Base-by-base conservation (phyloP, 208 protist species). In the Borovskyia barvae region DNA sequence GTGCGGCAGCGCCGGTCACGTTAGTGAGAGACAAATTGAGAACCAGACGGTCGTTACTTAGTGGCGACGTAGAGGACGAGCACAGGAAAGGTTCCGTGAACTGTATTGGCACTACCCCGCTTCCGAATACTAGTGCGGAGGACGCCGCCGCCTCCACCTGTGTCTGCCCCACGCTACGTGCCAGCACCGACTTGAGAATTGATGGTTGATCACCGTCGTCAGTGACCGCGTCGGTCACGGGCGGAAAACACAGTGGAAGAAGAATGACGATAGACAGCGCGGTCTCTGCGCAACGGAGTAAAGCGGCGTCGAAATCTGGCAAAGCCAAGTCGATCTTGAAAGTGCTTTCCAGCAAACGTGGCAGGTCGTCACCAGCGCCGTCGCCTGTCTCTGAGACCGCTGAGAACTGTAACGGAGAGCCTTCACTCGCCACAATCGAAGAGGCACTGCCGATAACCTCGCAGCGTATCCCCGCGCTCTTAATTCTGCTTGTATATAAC, bases 21-120 rank as follows among this genome's bases (percentile, higher is more conserved):
- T 93, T 93, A 15, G 61, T 75, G 19, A 90, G 61, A n/a, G 66
- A 81, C 22, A 90, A 36, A 48, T 73, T 87, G 40, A 88, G 57
- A 49, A 88, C 46, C 15, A 88, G 69, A 26, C 73, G 77, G 54
- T 79, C 72, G 60, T 65, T 72, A 33, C 77, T 72, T 9, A 84
- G 68, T 9, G 72, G 72, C 35, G 74, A 81, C 14, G 77, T 67
- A 1, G 76, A 53, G 39, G 73, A 85, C 14, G 70, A 62, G 40
- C 85, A 92, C 22, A 49, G 37, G 33, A 92, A 71, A 19, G 77
- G 62, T 29, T 58, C 57, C 36, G 26, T 41, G 17, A 87, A 28
- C 14, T 52, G 36, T 24, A 79, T 63, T 12, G 71, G 72, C 33
- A 81, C 63, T 46, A 86, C 77, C 33, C 72, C 77, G 39, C 70